Evolutionary conservation across 1,139 yeast genomes (phyloP), one percentile per base, ranked within the genome.

Genomic region (Pichia sp.): DNA sequence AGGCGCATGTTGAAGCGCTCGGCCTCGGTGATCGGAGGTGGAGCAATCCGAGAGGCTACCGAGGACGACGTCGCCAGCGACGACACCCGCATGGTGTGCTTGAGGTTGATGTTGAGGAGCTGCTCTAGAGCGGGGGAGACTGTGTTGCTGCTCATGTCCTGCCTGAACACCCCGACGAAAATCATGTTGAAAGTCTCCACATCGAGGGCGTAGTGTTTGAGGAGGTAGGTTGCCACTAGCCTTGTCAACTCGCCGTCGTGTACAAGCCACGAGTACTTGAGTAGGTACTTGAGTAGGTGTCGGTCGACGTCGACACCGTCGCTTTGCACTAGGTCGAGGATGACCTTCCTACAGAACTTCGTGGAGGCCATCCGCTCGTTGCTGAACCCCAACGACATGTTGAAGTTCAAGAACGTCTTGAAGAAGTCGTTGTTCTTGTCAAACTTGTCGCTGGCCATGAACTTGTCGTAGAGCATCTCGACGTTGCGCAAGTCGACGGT

Each of bases 361-460:
- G 13, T 15, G 3, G 43, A 31, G 3, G 44, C 30, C 4, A 56
- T 41, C 23, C 30, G 13, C 5, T 6, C 4, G 10, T 45, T 42
- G 1, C 26, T 29, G 19, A 4, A 19, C 2, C 49, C 31, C 5
- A 53, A 13, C 8, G 56, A 45, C 30, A 54, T 45, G 16, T 49
- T 53, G 8, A 41, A 41, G 11, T 34, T 50, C 5, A 56, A 31
- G 23, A 54, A 54, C 23, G 32, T 38, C 13, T 45, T 52, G 10
- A 51, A 56, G 23, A 56, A 56, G 26, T 54, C 57, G 19, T 3
- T 41, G 32, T 52, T 48, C 29, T 52, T 54, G 4, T 44, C 54
- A 29, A 54, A 52, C 7, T 44, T 42, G 11, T 30, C 36, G 51
- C 57, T 54, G 5, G 43, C 10, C 8, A 29, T 8, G 29, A 56